phyloP scores from a whole-genome alignment of 1,284 basidiomycete species.

The Tremellales sp. region DNA sequence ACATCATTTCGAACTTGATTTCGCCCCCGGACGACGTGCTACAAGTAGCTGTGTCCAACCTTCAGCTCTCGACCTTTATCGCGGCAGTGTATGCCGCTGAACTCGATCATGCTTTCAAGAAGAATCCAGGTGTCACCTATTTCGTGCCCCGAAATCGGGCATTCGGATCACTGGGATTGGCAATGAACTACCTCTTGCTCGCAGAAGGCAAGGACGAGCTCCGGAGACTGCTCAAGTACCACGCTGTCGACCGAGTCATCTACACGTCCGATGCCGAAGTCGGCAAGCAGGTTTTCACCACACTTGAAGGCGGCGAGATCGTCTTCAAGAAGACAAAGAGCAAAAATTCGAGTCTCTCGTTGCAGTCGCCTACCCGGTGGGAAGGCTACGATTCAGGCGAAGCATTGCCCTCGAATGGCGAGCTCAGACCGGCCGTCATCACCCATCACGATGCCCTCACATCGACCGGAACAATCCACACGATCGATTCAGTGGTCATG shows the following conservation, averaged over 20 bases:
- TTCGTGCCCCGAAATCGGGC: conserved; percentile 85
- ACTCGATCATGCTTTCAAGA: conserved; percentile 66
- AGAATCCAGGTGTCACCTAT: conserved; percentile 68
- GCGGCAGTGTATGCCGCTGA: conserved; percentile 81
- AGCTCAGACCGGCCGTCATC: conserved; percentile 35
- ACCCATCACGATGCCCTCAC: conserved; percentile 60
- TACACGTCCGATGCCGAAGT: conserved; percentile 57
- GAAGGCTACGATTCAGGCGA: conserved; percentile 35
- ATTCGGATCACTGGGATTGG: conserved; percentile 81
- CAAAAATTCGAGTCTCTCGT: conserved; percentile 22
- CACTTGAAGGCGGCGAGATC: conserved; percentile 48
- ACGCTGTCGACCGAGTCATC: conserved; percentile 70
- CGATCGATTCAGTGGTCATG: conserved; percentile 76
- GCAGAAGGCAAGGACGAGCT: conserved; percentile 69
- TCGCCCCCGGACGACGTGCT: conserved; percentile 76
- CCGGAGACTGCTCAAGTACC: conserved; percentile 76
- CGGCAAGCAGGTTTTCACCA: conserved; percentile 37
- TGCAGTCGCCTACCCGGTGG: conserved; percentile 38
- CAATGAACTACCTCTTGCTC: conserved; percentile 76
- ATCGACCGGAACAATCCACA: conserved; percentile 85
- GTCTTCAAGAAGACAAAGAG: conserved; percentile 31
- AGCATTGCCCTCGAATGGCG: conserved; percentile 38
- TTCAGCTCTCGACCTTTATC: conserved; percentile 83
- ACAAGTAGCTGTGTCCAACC: conserved; percentile 72
- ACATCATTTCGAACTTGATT: conserved; percentile 80